Evolutionary conservation across 2,329 filamentous ascomycete genomes (phyloP), one percentile per base, ranked within the genome.

Genomic region (Alternaria atra): DNA sequence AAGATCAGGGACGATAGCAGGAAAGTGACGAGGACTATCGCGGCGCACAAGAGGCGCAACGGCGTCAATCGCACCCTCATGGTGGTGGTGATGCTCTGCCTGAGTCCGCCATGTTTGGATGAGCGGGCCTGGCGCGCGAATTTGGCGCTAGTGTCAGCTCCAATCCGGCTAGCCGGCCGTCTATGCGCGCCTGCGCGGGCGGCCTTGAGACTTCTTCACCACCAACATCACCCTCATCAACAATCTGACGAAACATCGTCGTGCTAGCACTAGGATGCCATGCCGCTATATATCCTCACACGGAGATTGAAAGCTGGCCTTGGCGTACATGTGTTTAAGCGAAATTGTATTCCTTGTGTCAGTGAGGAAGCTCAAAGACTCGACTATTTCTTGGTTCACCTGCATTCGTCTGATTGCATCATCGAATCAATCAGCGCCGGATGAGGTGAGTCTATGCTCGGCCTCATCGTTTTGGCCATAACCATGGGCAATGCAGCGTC

Each of bases 11-110:
- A 70, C 25, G 59, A 47, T 47, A 74, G 40, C 47, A 73, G 62
- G 50, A 77, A 62, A 48, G 63, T 44, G 55, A 60, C 66, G 23
- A 73, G 58, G 37, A 72, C 62, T 47, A 71, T 59, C 43, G 69
- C 70, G 43, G 70, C 70, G 68, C 72, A 72, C 66, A 76, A 47
- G 60, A 77, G 66, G 67, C 75, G 75, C 71, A 71, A 65, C 60
- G 71, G 72, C 70, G 73, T 74, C 65, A 77, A 71, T 69, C 75
- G 74, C 72, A 77, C 73, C 74, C 74, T 75, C 67, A 64, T 74
- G 66, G 70, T 65, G 64, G 69, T 67, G 58, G 60, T 63, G 65
- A 57, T 60, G 61, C 57, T 50, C 23, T 54, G 53, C 62, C 50
- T 52, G 48, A 56, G 58, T 32, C 48, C 48, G 60, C 48, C 55